A percentile compares a stretch with the other conserved stretches of the same genome.
These are phyloP conservation scores for Vitis riparia DNA, from an alignment of 164 flowering plant species.

Conservation along the genomic window DNA sequence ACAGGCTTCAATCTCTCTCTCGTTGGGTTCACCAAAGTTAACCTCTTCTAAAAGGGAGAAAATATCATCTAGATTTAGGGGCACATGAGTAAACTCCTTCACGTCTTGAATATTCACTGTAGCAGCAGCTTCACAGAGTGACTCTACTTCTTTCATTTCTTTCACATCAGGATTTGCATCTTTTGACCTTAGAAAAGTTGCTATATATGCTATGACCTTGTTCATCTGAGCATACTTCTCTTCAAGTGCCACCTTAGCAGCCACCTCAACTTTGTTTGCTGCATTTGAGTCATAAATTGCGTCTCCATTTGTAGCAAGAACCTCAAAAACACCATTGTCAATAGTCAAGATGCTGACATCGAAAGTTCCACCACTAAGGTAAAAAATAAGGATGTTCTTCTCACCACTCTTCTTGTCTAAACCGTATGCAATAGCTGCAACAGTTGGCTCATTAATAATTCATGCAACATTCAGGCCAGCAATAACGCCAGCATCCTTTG, in stretches of 20 bases:
- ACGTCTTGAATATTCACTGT: slow-evolving; percentile 46
- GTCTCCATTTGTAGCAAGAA: too few relatives aligned
- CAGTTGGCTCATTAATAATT: slow-evolving; percentile 41
- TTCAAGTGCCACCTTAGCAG: slow-evolving; percentile 63
- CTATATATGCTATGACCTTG: slow-evolving; percentile 43
- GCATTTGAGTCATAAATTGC: too few relatives aligned
- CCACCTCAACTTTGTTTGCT: slow-evolving; percentile 67
- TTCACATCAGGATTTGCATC: slow-evolving; percentile 21
- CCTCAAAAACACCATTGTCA: slow-evolving; percentile 39
- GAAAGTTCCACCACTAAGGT: slow-evolving; percentile 45
- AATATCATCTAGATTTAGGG: slow-evolving; percentile 57
- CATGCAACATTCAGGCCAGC: slow-evolving; percentile 40
- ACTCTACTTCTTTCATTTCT: slow-evolving; percentile 51
- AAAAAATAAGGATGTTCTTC: slow-evolving; percentile 14
- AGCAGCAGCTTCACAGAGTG: slow-evolving; percentile 44
- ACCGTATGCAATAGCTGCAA: slow-evolving; percentile 41
- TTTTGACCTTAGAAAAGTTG: slow-evolving; percentile 42
- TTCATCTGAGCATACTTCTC: slow-evolving; percentile 60
- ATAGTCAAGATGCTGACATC: slow-evolving; percentile 43
- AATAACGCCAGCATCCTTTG: slow-evolving; percentile 41
- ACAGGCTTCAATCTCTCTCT: slow-evolving; percentile 61
- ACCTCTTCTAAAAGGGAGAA: slow-evolving; percentile 60
- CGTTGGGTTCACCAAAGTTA: slow-evolving; percentile 48
- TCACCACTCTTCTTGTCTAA: slow-evolving; percentile 26
- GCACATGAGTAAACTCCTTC: slow-evolving; percentile 56